Conservation (phyloP, 495 filamentous ascomycete species). For the Podospora australis region DNA sequence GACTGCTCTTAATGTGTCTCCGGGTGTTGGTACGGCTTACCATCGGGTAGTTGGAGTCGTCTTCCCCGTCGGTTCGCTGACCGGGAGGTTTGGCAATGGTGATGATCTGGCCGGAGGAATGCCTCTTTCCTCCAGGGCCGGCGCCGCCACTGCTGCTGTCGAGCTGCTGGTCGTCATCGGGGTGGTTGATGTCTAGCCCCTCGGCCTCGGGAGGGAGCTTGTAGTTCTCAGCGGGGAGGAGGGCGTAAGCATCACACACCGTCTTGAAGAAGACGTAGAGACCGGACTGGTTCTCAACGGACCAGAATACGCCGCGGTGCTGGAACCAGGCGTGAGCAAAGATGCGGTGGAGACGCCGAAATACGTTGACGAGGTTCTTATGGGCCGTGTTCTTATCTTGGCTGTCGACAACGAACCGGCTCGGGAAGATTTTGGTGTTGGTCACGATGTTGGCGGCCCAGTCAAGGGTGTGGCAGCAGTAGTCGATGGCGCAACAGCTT, state of each 20-base stretch:
- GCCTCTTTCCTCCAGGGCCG: conserved; percentile 8
- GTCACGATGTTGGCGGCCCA: conserved; percentile 91
- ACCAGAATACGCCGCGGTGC: conserved; percentile 91
- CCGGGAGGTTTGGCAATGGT: conserved; percentile 43
- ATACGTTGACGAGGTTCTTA: conserved; percentile 87
- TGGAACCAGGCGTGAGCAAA: conserved; percentile 99
- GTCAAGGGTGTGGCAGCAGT: conserved; percentile 96
- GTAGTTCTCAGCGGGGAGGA: conserved; percentile 90
- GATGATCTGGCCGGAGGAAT: too few relatives aligned
- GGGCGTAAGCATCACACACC: conserved; percentile 81
- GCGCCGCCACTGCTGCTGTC: conserved; percentile 15
- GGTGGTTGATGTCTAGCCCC: conserved; percentile 48
- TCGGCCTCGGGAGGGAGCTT: conserved; percentile 92
- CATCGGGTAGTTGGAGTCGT: conserved; percentile 33
- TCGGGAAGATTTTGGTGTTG: conserved; percentile 85
- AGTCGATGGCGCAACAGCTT: conserved; percentile 94
- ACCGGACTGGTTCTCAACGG: conserved; percentile 80
- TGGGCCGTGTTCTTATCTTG: conserved; percentile 60
- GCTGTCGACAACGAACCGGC: conserved; percentile 62
- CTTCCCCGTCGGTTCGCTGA: not conserved
- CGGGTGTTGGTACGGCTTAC: conserved; percentile 56
- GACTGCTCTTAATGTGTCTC: conserved; percentile 63
- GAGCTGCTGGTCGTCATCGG: conserved; percentile 16
- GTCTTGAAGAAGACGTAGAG: conserved; percentile 95
- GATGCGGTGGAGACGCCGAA: conserved; percentile 87